These are phyloP conservation scores for Sporothrix humicola DNA, from an alignment of 2,329 filamentous ascomycete species.

Conservation along the genomic window DNA sequence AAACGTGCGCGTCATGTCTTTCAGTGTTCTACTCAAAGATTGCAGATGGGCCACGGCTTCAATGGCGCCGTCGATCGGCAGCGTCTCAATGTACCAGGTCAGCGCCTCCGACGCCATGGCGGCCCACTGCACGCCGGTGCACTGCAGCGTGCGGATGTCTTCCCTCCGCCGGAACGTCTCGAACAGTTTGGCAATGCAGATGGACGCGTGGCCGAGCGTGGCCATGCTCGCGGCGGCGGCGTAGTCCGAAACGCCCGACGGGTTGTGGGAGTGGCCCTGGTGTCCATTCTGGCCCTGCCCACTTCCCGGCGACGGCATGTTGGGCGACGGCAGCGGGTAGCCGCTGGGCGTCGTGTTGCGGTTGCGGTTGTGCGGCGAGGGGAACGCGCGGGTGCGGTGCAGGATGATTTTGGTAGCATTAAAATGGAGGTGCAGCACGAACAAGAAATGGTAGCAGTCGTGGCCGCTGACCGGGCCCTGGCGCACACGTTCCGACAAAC, in stretches of 20 bases:
- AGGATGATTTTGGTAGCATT: conserved; percentile 33
- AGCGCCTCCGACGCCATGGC: conserved; percentile 33
- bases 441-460: conserved; percentile 32
- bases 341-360: neutral
- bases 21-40: conserved; percentile 31
- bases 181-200: conserved; percentile 33
- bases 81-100: conserved; percentile 31
- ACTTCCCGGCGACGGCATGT: neutral
- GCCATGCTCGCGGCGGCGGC: conserved; percentile 9
- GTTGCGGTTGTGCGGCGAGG: conserved; percentile 1
- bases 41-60: conserved; percentile 33
- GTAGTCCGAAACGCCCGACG: neutral
- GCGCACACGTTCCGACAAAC: conserved; percentile 27
- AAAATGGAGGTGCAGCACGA: conserved; percentile 35
- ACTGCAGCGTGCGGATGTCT: conserved; percentile 34
- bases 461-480: conserved; percentile 30
- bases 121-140: conserved; percentile 35
- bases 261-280: neutral
- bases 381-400: conserved; percentile 31
- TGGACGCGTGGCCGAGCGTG: conserved; percentile 28
- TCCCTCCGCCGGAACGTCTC: conserved; percentile 30
- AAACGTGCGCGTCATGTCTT: conserved; percentile 35
- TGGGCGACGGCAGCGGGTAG: neutral
- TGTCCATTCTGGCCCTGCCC: neutral
- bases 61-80: conserved; percentile 33